These are phyloP conservation scores for Neopestalotiopsis rosae DNA, from an alignment of 2,329 filamentous ascomycete genomes.

Conservation along the genomic window DNA sequence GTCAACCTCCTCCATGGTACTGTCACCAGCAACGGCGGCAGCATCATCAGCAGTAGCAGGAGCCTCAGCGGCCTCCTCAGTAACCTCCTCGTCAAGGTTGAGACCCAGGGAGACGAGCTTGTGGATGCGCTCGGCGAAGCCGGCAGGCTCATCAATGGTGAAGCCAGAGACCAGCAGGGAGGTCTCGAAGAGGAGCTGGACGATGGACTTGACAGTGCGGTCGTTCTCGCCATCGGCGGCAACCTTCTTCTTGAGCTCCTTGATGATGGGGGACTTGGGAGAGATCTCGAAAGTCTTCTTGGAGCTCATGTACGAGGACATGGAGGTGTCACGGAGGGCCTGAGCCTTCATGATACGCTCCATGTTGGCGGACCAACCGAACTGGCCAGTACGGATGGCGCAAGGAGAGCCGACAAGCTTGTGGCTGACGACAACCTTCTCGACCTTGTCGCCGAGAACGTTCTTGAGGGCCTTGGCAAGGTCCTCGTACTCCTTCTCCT, in stretches of 20 bases:
- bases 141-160: constrained; percentile 98
- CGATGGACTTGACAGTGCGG: constrained; percentile 98
- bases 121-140: constrained; percentile 99
- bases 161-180: constrained; percentile 98
- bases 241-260: constrained; percentile 99
- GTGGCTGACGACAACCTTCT: constrained; percentile 99
- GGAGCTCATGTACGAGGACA: constrained; percentile 99
- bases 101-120: constrained; percentile 98
- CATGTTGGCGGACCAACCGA: constrained; percentile 99
- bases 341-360: constrained; percentile 99
- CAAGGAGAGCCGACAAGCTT: constrained; percentile 94
- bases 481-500: constrained; percentile 97
- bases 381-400: constrained; percentile 99
- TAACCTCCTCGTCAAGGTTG: constrained; percentile 94
- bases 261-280: constrained; percentile 96
- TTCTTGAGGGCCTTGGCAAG: constrained; percentile 99
- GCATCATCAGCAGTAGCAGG: constrained; percentile 61
- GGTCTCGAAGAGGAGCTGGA: constrained; percentile 98
- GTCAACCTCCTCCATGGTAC: constrained; percentile 99
- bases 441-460: constrained; percentile 97
- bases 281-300: constrained; percentile 99
- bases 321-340: constrained; percentile 98
- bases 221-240: constrained; percentile 97
- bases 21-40: constrained; percentile 76
- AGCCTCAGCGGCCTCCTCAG: constrained; percentile 61